Base-by-base conservation (phyloP, 1,139 yeast species). In the Candida tropicalis region DNA sequence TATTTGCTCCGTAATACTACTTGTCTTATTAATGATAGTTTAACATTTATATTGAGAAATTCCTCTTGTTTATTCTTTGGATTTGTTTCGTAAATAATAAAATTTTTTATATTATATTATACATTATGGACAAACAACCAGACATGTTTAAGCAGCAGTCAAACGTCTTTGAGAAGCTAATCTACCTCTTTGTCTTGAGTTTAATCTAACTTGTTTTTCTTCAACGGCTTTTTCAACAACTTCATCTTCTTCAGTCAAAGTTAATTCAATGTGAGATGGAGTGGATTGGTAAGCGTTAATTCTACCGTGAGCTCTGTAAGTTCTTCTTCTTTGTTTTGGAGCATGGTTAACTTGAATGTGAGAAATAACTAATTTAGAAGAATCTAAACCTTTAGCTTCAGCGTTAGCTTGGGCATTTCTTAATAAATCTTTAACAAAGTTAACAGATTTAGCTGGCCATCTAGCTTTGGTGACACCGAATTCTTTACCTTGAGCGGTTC, bases 271-370 rank as follows among this genome's bases (percentile, higher is more conserved):
- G 87, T 95, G 99, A 68, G 95, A 90, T 72, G 99, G 99, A 66
- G 91, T 82, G 55, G 97, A 88, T 81, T 89, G 95, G 91, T 89
- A 93, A 66, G 97, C 96, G 79, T 91, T 93, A 75, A 90, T 88
- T 85, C 98, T 91, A 87, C 99, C 99, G 86, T 93, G 99, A 68
- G 99, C 99, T 86, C 99, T 93, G 97, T 82, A 95, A 71, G 99
- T 93, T 82, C 99, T 90, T 83, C 99, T 93, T 84, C 99, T 95
- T 82, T 89, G 96, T 82, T 90, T 90, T 80, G 99, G 99, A 68
- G 99, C 99, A 77, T 90, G 97, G 96, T 93, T 95, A 69, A 93
- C 99, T 84, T 95, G 99, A 72, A 95, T 91, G 88, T 93, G 98
- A 65, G 96, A 84, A 70, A 93, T 83, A 79, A 85, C 87, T 75